Conservation (phyloP, 371 early-diverging fungal species). For the Mortierella sp. region DNA sequence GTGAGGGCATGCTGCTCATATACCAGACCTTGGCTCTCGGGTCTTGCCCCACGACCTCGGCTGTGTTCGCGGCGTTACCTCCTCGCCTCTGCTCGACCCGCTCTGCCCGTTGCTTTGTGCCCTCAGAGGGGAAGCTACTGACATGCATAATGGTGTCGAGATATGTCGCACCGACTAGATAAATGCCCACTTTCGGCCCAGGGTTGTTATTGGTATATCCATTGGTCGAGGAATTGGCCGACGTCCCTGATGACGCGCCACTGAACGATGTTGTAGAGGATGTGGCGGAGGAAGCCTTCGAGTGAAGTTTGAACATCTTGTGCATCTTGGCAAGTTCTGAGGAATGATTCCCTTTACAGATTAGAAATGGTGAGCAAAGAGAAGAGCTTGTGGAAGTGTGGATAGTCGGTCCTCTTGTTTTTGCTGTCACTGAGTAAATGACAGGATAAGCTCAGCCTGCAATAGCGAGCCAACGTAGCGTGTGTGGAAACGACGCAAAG, state of each 20-base stretch:
- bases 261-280: slow-evolving; percentile 23
- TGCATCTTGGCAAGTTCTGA: slow-evolving; percentile 14
- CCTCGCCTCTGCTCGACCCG: slow-evolving; percentile 69
- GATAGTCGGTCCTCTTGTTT: neutral
- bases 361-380: neutral
- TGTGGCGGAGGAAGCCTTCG: slow-evolving; percentile 26
- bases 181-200: slow-evolving; percentile 27
- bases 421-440: no score
- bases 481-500: no score
- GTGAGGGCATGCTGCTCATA: slow-evolving; percentile 63
- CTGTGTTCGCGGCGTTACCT: slow-evolving; percentile 75
- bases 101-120: slow-evolving; percentile 66
- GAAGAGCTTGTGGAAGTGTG: neutral
- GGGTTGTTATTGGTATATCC: slow-evolving; percentile 2
- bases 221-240: neutral
- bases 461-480: no score
- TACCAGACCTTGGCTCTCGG: slow-evolving; percentile 55
- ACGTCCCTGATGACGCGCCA: slow-evolving; percentile 9
- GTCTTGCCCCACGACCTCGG: slow-evolving; percentile 65
- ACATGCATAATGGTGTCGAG: slow-evolving; percentile 65
- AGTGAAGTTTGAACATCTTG: slow-evolving; percentile 27
- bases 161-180: slow-evolving; percentile 64
- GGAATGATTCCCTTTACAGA: neutral
- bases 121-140: slow-evolving; percentile 66
- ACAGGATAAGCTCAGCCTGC: no score